Percentiles rank a stretch among this genome's conserved stretches.
These are phyloP conservation scores for Hibiscus mutabilis DNA, from an alignment of 345 rosid genomes.

Conservation along the genomic window DNA sequence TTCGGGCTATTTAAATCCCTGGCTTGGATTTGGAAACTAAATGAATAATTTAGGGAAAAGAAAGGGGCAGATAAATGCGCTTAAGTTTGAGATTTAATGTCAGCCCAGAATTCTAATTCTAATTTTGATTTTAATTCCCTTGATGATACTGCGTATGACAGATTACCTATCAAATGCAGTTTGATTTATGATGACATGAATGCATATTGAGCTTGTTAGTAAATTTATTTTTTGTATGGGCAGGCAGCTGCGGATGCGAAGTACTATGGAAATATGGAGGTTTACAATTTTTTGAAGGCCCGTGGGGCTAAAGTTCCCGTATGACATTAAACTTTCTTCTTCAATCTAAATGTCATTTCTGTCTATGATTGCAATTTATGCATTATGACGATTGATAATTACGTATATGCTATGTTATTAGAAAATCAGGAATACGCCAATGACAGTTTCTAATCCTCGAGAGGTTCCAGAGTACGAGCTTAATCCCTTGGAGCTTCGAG, in stretches of 20 bases:
- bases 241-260: constrained; percentile 96
- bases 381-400: constrained; percentile 2
- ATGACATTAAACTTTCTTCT: constrained; percentile 6
- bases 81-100: background rate
- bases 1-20: too few relatives aligned
- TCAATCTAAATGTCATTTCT: background rate
- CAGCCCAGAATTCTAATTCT: background rate
- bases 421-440: constrained; percentile 95
- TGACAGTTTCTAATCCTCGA: constrained; percentile 81
- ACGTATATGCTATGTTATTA: constrained; percentile 23
- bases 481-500: constrained; percentile 84
- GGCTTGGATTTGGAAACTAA: background rate
- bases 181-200: background rate
- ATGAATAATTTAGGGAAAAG: background rate
- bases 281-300: constrained; percentile 73
- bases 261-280: constrained; percentile 76
- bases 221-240: background rate
- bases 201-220: background rate
- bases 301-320: constrained; percentile 92
- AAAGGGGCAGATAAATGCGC: background rate
- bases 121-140: background rate
- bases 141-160: background rate
- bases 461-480: constrained; percentile 97
- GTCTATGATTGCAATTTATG: constrained; percentile 1
- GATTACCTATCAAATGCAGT: background rate